A percentile compares a stretch with the other conserved stretches of the same genome.
Conservation (phyloP, 2,329 filamentous ascomycete genomes). For the Elsinoe fawcettii region DNA sequence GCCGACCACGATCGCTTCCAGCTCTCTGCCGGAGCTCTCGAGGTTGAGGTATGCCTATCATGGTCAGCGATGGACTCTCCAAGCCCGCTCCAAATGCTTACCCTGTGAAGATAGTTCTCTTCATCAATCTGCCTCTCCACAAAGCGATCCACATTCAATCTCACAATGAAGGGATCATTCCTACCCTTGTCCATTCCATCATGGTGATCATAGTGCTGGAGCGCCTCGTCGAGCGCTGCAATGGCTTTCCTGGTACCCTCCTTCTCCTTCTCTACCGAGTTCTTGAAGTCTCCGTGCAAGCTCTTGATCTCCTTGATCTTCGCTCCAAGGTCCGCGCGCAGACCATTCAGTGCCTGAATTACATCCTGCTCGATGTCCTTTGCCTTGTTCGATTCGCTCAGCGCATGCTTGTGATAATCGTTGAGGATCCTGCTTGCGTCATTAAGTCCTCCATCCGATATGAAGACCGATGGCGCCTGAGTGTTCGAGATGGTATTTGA, state of each 20-base stretch:
- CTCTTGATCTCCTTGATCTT: conserved; percentile 99
- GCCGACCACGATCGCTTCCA: conserved; percentile 92
- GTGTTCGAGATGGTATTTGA: conserved; percentile 79
- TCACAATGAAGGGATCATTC: conserved; percentile 84
- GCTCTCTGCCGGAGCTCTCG: conserved; percentile 85
- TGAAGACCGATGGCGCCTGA: conserved; percentile 64
- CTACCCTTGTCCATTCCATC: conserved; percentile 74
- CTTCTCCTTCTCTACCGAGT: conserved; percentile 91
- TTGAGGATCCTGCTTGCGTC: conserved; percentile 77
- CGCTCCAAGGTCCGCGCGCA: conserved; percentile 80
- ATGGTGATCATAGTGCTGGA: conserved; percentile 65
- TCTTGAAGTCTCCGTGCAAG: conserved; percentile 91
- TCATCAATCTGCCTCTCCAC: conserved; percentile 90
- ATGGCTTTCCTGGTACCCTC: conserved; percentile 74
- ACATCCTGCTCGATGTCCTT: conserved; percentile 87
- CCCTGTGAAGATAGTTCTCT: conserved; percentile 92
- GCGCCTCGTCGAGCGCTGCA: conserved; percentile 67
- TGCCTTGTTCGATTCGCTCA: conserved; percentile 78
- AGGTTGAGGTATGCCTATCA: conserved; percentile 85
- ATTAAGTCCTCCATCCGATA: conserved; percentile 73
- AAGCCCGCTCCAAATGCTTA: conserved; percentile 37
- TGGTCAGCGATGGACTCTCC: not conserved
- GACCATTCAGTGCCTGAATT: conserved; percentile 73
- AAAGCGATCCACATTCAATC: conserved; percentile 78
- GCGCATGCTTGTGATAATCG: conserved; percentile 71